Base-by-base conservation (phyloP, 2,329 filamentous ascomycete species). In the Colletotrichum simmondsii region DNA sequence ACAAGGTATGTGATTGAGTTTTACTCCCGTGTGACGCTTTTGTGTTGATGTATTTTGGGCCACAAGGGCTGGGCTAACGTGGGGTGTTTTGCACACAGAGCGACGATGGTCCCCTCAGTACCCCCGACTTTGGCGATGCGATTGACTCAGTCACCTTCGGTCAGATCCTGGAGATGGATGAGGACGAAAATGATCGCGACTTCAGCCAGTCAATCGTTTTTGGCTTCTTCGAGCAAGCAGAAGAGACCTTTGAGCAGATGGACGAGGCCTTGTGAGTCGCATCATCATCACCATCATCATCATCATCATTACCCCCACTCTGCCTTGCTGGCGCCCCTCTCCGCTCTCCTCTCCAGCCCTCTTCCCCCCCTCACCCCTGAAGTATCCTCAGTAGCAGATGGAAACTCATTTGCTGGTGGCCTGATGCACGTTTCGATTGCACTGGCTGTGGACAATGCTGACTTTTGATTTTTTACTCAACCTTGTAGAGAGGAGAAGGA, bases 141-240 rank as follows among this genome's bases (percentile, higher is more conserved):
- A 92, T 99, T 83, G 96, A 98, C 82, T 85, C 87, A 74, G 81
- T 84, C 68, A 97, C 95, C 69, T 99, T 99, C 79, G 92, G 92
- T 78, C 97, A 98, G 87, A 98, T 99, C 81, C 90, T 98, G 75
- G 97, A 98, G 84, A 98, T 99, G 96, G 97, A 99, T 82, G 97
- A 98, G 75, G 93, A 94, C 75, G 93, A 94, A 76, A 90, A 92
- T 12, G 93, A 96, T 75, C 89, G 92, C 77, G 95, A 98, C 61
- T 98, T 98, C 87, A 97, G 94, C 85, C 90, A 88, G 78, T 92
- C 93, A 73, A 95, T 99, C 76, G 95, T 98, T 61, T 93, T 91
- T 80, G 94, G 95, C 74, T 99, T 98, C 86, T 97, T 98, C 77
- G 92, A 95, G 22, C 97, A 99, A 85, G 96, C 95, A 49, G 90